Base-by-base conservation (phyloP, 163 green algal species). In the Smithsoniella earleae region DNA sequence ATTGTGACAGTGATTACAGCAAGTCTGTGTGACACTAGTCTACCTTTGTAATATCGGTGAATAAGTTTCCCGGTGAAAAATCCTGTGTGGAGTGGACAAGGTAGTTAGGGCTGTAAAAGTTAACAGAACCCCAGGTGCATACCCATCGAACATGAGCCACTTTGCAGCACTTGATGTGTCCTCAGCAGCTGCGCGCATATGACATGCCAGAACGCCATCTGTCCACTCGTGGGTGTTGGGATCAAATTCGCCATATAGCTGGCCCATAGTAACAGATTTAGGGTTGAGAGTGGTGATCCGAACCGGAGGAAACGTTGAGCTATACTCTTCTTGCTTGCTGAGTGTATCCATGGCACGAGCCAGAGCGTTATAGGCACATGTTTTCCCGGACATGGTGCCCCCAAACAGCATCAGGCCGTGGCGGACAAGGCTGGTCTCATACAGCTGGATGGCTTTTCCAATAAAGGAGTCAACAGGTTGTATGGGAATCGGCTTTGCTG, bases 211-310 rank as follows among this genome's bases (percentile, higher is more conserved):
- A 73, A 94, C 86, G 49, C 88, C 88, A 65, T 94, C 88, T 34
- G 83, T 91, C 88, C 88, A 94, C 80, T 92, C 87, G 77, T 91
- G 85, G 16, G 88, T 94, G 81, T 86, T 86, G 10, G 87, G 78
- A 74, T 94, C 87, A 77, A 92, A 91, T 72, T 90, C 82, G 63
- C 87, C 87, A 75, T 95, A 95, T 79, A 92, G 83, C 82, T 94
- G 86, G 3, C 85, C 86, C 83, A 91, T 90, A 37, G 83, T 89
- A 75, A 90, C 84, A 58, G 78, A 79, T 80, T 90, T 89, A 63
- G 86, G 86, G 81, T 94, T 94, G 10, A 94, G 82, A 2, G 75
- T 63, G 16, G 86, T 79, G 27, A 85, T 78, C 2, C 81, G 83
- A 36, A 90, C 85, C 77, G 82, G 75, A 25, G 75, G 8, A 33